Conservation (phyloP, 164 flowering plant species). For the Vitis cinerea region DNA sequence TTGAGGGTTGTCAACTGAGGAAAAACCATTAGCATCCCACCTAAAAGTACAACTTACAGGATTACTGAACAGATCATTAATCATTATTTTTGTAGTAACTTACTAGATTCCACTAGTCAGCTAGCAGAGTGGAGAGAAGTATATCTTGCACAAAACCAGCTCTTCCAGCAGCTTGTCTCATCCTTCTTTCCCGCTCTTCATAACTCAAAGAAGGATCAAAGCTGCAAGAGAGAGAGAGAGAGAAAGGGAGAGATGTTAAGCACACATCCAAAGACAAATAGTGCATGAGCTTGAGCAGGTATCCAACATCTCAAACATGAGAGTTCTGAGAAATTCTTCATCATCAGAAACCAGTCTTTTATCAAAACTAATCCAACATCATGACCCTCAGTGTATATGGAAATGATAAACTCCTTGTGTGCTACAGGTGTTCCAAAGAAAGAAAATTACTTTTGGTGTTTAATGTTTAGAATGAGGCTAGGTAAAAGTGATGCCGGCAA, state of each 20-base stretch:
- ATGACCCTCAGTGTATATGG: too few species aligned
- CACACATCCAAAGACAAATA: neutral
- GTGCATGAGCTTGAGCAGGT: too few species aligned
- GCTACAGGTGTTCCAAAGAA: too few species aligned
- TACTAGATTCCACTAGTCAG: slow-evolving; percentile 33
- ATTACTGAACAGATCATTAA: slow-evolving; percentile 10
- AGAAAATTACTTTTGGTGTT: neutral
- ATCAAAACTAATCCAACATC: too few species aligned
- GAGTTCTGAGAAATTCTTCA: too few species aligned
- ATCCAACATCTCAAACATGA: too few species aligned
- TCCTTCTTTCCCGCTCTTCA: slow-evolving; percentile 77
- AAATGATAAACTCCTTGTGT: too few species aligned
- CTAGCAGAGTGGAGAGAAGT: slow-evolving; percentile 56
- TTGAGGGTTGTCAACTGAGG: slow-evolving; percentile 13
- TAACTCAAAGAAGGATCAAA: slow-evolving; percentile 63
- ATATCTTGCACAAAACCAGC: slow-evolving; percentile 77
- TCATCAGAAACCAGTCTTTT: too few species aligned
- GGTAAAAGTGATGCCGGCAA: neutral
- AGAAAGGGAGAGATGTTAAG: neutral
- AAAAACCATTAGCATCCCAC: slow-evolving; percentile 12
- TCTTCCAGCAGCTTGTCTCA: slow-evolving; percentile 63
- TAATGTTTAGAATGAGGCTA: neutral
- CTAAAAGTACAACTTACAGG: slow-evolving; percentile 15
- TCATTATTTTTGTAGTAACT: slow-evolving; percentile 13
- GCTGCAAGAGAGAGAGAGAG: slow-evolving; percentile 40